Conservation (phyloP, 768 basidiomycete species). For the Calocera viscosa region DNA sequence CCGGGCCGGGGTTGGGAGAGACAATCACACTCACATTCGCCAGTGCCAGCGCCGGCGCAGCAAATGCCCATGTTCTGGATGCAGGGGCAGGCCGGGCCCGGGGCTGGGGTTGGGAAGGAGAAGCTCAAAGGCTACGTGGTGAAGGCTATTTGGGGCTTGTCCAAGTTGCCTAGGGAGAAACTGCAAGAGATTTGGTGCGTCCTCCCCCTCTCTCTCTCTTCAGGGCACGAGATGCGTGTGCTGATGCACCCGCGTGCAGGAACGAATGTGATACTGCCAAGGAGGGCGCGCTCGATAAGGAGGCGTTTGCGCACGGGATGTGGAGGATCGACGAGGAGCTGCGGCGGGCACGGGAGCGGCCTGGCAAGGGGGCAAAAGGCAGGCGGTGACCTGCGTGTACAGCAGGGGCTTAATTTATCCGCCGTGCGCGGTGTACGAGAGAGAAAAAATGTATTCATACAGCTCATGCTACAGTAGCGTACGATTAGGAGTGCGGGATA, state of each 20-base stretch:
- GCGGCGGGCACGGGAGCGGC: constrained; percentile 32
- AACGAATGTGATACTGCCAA: constrained; percentile 50
- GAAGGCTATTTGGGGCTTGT: constrained; percentile 49
- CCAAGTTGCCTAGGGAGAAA: constrained; percentile 40
- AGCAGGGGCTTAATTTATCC: too few species aligned
- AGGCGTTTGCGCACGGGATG: constrained; percentile 64
- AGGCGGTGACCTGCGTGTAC: constrained; percentile 3
- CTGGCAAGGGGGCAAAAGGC: background rate
- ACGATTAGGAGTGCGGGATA: background rate
- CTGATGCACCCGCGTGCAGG: too few species aligned
- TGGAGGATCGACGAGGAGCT: constrained; percentile 80
- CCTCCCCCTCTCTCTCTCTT: background rate
- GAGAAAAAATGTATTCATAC: constrained; percentile 6
- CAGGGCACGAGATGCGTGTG: too few species aligned
- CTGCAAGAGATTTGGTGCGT: constrained; percentile 57
- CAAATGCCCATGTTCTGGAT: too few species aligned
- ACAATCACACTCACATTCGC: too few species aligned
- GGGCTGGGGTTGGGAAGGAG: constrained; percentile 23
- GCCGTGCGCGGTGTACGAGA: background rate
- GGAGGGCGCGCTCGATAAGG: constrained; percentile 48
- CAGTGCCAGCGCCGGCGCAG: too few species aligned
- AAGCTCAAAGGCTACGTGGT: constrained; percentile 46
- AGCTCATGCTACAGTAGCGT: background rate
- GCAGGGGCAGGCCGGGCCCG: background rate
- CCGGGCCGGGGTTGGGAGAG: too few species aligned